phyloP scores from a whole-genome alignment of 129 eudicot species.

The Tagetes patula region DNA sequence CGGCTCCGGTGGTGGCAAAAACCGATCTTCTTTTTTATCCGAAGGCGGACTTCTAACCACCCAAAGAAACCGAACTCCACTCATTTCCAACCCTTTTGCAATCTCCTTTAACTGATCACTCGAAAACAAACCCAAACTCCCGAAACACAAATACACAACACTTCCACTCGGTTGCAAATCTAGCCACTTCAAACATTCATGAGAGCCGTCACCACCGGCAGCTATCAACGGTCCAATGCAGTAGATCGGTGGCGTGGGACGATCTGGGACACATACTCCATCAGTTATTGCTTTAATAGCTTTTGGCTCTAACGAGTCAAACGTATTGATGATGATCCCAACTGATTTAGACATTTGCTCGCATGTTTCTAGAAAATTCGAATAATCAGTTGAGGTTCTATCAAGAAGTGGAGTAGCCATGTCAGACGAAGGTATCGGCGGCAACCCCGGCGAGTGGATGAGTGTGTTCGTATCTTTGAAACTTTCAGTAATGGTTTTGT shows the following conservation, averaged over 20 bases:
- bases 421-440: slow-evolving; percentile 27
- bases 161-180: slow-evolving; percentile 42
- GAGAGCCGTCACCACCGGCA: background rate
- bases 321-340: slow-evolving; percentile 54
- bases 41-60: slow-evolving; percentile 41
- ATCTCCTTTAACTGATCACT: slow-evolving; percentile 15
- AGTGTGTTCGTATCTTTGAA: slow-evolving; percentile 26
- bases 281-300: slow-evolving; percentile 40
- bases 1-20: slow-evolving; percentile 41
- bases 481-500: slow-evolving; percentile 9
- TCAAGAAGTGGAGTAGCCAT: slow-evolving; percentile 26
- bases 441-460: slow-evolving; percentile 23
- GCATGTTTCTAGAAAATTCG: slow-evolving; percentile 26
- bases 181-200: slow-evolving; percentile 38
- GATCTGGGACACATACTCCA: slow-evolving; percentile 12
- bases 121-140: slow-evolving; percentile 44
- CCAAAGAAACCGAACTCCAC: slow-evolving; percentile 45
- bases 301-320: slow-evolving; percentile 49
- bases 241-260: slow-evolving; percentile 49
- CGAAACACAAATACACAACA: slow-evolving; percentile 46
- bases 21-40: slow-evolving; percentile 24
- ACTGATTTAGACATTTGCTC: slow-evolving; percentile 31
- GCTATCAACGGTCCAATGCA: slow-evolving; percentile 58
- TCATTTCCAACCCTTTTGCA: slow-evolving; percentile 28
- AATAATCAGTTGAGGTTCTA: slow-evolving; percentile 24